Conservation (phyloP, 306 rosid species). For the Vigna hirtella region DNA sequence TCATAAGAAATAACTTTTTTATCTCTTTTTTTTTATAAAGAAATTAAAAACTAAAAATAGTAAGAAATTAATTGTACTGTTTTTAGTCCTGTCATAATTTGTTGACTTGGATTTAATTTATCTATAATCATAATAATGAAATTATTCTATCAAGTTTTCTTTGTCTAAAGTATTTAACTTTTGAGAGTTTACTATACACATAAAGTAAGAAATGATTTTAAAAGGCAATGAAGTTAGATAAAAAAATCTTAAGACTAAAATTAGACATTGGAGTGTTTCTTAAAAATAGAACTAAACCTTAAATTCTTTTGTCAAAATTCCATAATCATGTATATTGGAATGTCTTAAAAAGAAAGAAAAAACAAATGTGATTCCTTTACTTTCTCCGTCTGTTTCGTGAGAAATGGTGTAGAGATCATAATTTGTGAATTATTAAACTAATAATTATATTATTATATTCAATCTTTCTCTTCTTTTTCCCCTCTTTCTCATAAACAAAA, state of each 20-base stretch:
- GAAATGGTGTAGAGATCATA: conserved; percentile 38
- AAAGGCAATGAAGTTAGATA: not conserved
- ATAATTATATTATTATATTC: not conserved
- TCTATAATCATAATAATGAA: not conserved
- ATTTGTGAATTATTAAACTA: not conserved
- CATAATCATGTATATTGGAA: not conserved
- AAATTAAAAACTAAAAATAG: too few relatives aligned
- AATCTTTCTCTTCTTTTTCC: conserved; percentile 19
- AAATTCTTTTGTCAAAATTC: not conserved
- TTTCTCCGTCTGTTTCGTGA: conserved; percentile 54
- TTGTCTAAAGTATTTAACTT: not conserved
- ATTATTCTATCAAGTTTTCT: not conserved
- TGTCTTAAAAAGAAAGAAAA: not conserved
- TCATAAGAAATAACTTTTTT: not conserved
- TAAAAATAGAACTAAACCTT: not conserved
- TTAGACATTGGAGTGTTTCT: not conserved
- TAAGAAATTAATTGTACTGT: not conserved
- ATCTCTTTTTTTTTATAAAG: too few relatives aligned
- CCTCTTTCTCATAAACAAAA: conserved; percentile 27
- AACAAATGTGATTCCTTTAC: conserved; percentile 34
- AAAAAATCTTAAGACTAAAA: not conserved
- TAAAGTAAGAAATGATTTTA: not conserved
- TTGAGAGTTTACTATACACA: not conserved
- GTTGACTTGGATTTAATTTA: not conserved
- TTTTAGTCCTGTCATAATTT: not conserved